Base-by-base conservation (phyloP, 306 rosid genomes). In the Purshia tridentata region DNA sequence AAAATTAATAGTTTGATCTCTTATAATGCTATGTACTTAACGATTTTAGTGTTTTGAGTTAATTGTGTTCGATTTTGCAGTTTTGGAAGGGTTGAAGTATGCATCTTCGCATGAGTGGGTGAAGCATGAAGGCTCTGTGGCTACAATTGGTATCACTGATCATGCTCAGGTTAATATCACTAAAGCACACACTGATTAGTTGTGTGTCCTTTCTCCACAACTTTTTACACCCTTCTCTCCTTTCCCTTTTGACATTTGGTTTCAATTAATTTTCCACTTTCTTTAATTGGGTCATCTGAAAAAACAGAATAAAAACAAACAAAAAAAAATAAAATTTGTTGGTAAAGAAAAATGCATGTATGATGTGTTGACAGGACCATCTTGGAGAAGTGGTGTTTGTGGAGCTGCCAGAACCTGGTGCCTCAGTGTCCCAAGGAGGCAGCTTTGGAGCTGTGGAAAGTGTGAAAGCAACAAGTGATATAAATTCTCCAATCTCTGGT, bases 31-130 rank as follows among this genome's bases (percentile, higher is more conserved):
- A 29, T 29, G 35, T 29, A 29, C 2, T 29, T 3, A 29, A 16
- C 16, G 18, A 0, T 6, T 53, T 42, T 56, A 59, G 65, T 40
- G 59, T 42, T 19, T 58, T 13, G 20, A 41, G 13, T 72, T 10
- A 8, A 29, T 29, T 29, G 35, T 73, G 41, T 19, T 75, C 62
- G 49, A 55, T 72, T 72, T 63, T 70, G 79, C 79, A 95, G 99
- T 95, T 57, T 76, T 95, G 92, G 99, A 91, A 71, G 98, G 98
- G 46, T 82, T 95, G 74, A 95, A 95, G 88, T 95, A 95, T 69
- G 86, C 99, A 40, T 57, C 92, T 74, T 91, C 99, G 45, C 99
- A 95, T 73, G 99, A 95, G 80, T 95, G 99, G 99, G 97, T 91
- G 53, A 95, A 91, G 74, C 99, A 95, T 49, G 99, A 95, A 70